A percentile compares a stretch with the other conserved stretches of the same genome.
phyloP scores from a whole-genome alignment of 495 filamentous ascomycete species.

The Baudoinia panamericana region DNA sequence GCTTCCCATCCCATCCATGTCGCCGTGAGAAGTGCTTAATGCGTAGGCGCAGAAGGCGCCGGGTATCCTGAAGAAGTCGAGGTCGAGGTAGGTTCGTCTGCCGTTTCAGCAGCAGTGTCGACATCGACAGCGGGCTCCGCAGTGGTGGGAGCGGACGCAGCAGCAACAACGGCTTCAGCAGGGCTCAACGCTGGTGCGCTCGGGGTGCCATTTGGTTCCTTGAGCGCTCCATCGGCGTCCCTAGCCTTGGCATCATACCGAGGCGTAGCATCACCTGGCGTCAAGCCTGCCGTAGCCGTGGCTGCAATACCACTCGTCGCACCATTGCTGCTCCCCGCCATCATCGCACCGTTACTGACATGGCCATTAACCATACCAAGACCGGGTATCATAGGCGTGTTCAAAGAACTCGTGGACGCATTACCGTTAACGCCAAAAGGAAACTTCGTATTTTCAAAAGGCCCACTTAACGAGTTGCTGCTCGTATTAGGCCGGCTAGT shows the following conservation, averaged over 20 bases:
- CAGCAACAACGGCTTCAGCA: neutral
- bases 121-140: too few relatives aligned
- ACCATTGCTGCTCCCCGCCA: too few relatives aligned
- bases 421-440: slow-evolving; percentile 44
- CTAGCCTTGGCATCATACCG: slow-evolving; percentile 43
- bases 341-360: slow-evolving; percentile 10
- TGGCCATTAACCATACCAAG: slow-evolving; percentile 29
- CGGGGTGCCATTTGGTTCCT: neutral
- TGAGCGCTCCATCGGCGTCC: slow-evolving; percentile 5
- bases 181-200: neutral
- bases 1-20: neutral
- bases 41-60: slow-evolving; percentile 32
- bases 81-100: slow-evolving; percentile 9
- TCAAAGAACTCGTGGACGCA: slow-evolving; percentile 19
- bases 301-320: too few relatives aligned
- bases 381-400: slow-evolving; percentile 30
- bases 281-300: neutral
- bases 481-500: slow-evolving; percentile 17
- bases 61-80: slow-evolving; percentile 32
- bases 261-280: slow-evolving; percentile 60
- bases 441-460: slow-evolving; percentile 43
- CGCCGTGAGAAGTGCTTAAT: slow-evolving; percentile 3
- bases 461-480: slow-evolving; percentile 20
- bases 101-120: slow-evolving; percentile 7
- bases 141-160: too few relatives aligned